Evolutionary conservation across 495 filamentous ascomycete genomes (phyloP).

Genomic region (Cenococcum geophilum): DNA sequence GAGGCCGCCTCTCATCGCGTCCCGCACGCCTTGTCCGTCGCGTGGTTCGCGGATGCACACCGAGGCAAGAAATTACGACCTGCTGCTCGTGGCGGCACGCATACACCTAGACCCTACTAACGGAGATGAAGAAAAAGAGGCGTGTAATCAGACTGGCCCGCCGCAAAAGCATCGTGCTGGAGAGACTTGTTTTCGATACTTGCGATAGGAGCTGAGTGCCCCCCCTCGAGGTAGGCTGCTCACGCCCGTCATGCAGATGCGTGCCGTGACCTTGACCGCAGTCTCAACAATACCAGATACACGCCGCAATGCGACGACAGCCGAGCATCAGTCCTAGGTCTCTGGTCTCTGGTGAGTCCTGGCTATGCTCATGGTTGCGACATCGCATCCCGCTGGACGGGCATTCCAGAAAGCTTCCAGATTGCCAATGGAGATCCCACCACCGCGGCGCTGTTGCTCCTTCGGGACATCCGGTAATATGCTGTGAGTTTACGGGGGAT

Average conservation of each 20-base stretch:
- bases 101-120: neutral
- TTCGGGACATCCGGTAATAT: conserved; percentile 16
- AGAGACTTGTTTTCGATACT: neutral
- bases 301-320: conserved; percentile 4
- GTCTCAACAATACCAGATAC: neutral
- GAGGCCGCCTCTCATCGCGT: conserved; percentile 17
- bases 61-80: conserved; percentile 21
- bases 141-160: neutral
- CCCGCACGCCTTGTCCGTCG: conserved; percentile 18
- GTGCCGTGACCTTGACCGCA: neutral
- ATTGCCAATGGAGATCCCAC: conserved; percentile 20
- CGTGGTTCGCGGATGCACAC: conserved; percentile 24
- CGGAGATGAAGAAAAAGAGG: conserved; percentile 5
- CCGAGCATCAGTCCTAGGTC: no score
- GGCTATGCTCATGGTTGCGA: neutral
- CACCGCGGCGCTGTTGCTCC: conserved; percentile 18
- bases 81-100: conserved; percentile 14
- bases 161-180: neutral
- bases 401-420: conserved; percentile 28
- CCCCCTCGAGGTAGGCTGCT: neutral
- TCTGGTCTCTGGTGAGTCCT: neutral
- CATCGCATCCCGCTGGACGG: neutral
- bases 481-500: conserved; percentile 19
- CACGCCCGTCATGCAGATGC: neutral
- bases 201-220: neutral